Percentiles rank a stretch among this genome's conserved stretches.
phyloP scores from a whole-genome alignment of 2,329 filamentous ascomycete species.

The Pseudogymnoascus sp. region DNA sequence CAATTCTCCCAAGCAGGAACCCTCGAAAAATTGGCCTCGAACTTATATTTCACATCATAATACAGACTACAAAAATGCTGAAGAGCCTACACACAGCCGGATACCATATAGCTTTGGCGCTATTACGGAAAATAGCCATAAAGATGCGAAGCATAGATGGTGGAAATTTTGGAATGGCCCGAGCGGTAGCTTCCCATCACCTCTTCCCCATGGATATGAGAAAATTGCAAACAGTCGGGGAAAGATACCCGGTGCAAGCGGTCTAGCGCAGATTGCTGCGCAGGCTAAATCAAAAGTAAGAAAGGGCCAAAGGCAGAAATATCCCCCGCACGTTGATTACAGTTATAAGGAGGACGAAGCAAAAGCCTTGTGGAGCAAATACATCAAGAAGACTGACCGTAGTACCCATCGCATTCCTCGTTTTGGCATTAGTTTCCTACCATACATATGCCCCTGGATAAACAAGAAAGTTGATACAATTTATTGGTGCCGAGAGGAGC shows the following conservation, averaged over 20 bases:
- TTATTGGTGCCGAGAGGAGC: constrained; percentile 77
- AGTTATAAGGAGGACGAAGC: constrained; percentile 55
- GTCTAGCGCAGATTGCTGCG: neutral
- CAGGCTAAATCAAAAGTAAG: neutral
- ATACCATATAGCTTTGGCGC: neutral
- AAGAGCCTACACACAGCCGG: neutral
- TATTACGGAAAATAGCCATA: neutral
- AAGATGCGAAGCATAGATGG: neutral
- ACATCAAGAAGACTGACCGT: constrained; percentile 72
- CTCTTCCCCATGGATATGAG: constrained; percentile 4
- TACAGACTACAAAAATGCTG: neutral
- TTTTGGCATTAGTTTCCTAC: constrained; percentile 36
- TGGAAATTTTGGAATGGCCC: constrained; percentile 8
- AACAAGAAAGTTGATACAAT: constrained; percentile 94
- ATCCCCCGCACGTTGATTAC: constrained; percentile 56
- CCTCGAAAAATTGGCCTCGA: neutral
- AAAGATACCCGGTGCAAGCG: neutral
- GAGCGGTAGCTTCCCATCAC: neutral
- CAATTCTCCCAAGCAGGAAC: neutral
- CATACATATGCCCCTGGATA: constrained; percentile 48
- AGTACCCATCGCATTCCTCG: constrained; percentile 74
- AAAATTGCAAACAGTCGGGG: neutral
- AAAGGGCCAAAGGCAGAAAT: constrained; percentile 33
- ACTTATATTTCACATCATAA: neutral
- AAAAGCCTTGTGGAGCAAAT: constrained; percentile 72